phyloP scores from a whole-genome alignment of 306 rosid genomes.

The Geum urbanum region DNA sequence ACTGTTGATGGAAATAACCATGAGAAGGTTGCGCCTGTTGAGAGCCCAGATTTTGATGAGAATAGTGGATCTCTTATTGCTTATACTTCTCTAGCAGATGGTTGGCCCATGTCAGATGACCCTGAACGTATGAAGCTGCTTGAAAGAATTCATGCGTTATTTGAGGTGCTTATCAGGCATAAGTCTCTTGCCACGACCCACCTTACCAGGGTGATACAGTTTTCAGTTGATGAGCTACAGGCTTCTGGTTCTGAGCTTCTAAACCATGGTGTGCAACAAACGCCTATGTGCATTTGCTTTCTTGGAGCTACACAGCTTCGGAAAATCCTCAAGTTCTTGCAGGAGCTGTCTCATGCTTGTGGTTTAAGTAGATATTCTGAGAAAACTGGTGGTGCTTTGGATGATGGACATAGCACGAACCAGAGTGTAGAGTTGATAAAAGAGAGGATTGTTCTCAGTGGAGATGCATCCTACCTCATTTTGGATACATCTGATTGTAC shows the following conservation, averaged over 20 bases:
- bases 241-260: slow-evolving; percentile 73
- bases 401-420: slow-evolving; percentile 39
- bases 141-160: slow-evolving; percentile 63
- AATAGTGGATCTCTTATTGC: slow-evolving; percentile 28
- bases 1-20: slow-evolving; percentile 31
- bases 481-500: slow-evolving; percentile 52
- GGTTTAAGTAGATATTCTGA: slow-evolving; percentile 72
- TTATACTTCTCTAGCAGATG: slow-evolving; percentile 45
- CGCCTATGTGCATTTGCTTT: slow-evolving; percentile 88
- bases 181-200: slow-evolving; percentile 82
- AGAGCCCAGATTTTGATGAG: slow-evolving; percentile 39
- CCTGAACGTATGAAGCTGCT: slow-evolving; percentile 73
- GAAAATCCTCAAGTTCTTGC: slow-evolving; percentile 85
- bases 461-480: slow-evolving; percentile 71
- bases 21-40: slow-evolving; percentile 36
- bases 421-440: slow-evolving; percentile 46
- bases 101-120: slow-evolving; percentile 85
- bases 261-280: slow-evolving; percentile 63
- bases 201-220: slow-evolving; percentile 76
- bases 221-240: slow-evolving; percentile 73
- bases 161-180: slow-evolving; percentile 71
- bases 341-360: slow-evolving; percentile 72
- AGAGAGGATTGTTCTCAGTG: slow-evolving; percentile 75
- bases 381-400: slow-evolving; percentile 44
- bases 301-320: slow-evolving; percentile 69